phyloP scores from a whole-genome alignment of 2,329 filamentous ascomycete species.

The Pseudopithomyces maydicus region DNA sequence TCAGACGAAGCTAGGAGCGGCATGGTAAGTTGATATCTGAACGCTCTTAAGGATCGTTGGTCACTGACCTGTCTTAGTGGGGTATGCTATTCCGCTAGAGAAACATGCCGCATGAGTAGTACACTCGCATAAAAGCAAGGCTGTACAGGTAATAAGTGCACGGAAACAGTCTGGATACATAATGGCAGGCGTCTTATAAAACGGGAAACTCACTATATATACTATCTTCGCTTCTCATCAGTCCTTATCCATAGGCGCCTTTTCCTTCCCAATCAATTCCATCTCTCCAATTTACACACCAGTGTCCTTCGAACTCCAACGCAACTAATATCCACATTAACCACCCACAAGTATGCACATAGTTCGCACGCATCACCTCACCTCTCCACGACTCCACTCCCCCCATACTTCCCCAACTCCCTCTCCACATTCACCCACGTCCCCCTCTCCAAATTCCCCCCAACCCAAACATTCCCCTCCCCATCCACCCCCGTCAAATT shows the following conservation, averaged over 20 bases:
- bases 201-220: neutral
- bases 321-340: too few species aligned
- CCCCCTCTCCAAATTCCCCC: neutral
- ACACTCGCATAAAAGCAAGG: neutral
- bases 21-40: neutral
- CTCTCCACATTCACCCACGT: slow-evolving; percentile 10
- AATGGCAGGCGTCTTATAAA: neutral
- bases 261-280: neutral
- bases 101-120: neutral
- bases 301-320: too few species aligned
- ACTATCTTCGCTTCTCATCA: neutral
- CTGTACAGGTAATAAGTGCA: neutral
- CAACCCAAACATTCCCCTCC: slow-evolving; percentile 21
- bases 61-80: neutral
- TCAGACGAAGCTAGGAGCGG: neutral
- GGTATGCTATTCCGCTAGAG: neutral
- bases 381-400: too few species aligned
- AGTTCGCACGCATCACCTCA: too few species aligned
- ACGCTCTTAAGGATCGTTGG: neutral
- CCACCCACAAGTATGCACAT: too few species aligned
- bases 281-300: too few species aligned
- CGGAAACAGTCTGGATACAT: neutral
- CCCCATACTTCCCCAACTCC: too few species aligned
- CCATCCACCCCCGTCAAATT: slow-evolving; percentile 15
- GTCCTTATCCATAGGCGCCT: neutral